Evolutionary conservation across 176 grass and related monocot genomes (phyloP).

Genomic region (Poa pratensis): DNA sequence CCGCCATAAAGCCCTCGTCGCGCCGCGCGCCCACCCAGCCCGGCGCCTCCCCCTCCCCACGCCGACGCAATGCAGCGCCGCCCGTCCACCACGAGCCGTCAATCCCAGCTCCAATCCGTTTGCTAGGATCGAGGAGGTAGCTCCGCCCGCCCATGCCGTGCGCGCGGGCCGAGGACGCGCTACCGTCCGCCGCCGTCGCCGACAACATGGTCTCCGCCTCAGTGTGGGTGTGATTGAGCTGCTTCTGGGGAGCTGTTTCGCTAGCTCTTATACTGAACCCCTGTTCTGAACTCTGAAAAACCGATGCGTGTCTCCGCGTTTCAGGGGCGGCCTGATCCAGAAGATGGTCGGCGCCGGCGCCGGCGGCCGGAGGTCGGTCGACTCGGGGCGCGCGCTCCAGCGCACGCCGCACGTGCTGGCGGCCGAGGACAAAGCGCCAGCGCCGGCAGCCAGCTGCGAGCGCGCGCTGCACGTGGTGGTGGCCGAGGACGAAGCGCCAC

Average conservation of each 20-base stretch:
- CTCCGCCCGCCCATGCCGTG: conserved; percentile 30
- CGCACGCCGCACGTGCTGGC: conserved; percentile 35
- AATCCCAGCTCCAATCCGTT: not conserved
- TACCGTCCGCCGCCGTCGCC: conserved; percentile 35
- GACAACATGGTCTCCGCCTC: conserved; percentile 18
- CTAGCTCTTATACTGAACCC: not conserved
- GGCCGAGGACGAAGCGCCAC: conserved; percentile 35
- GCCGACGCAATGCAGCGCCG: not conserved
- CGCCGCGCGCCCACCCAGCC: not conserved
- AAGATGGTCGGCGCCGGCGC: conserved; percentile 50
- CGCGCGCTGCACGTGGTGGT: conserved; percentile 34
- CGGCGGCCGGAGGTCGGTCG: conserved; percentile 44
- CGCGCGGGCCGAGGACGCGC: conserved; percentile 52
- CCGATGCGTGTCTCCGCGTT: not conserved
- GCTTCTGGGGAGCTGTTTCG: not conserved
- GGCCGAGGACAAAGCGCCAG: conserved; percentile 33
- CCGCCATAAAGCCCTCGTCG: conserved; percentile 16
- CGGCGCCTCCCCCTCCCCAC: not conserved
- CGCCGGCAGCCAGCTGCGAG: conserved; percentile 53
- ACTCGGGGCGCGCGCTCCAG: conserved; percentile 36
- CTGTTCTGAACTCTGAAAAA: not conserved
- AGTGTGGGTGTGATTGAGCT: conserved; percentile 19
- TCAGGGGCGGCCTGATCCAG: conserved; percentile 73
- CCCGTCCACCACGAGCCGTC: not conserved
- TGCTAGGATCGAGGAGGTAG: not conserved